Evolutionary conservation across 441 rosid species (phyloP).

Genomic region (Arabidopsis hybrid): DNA sequence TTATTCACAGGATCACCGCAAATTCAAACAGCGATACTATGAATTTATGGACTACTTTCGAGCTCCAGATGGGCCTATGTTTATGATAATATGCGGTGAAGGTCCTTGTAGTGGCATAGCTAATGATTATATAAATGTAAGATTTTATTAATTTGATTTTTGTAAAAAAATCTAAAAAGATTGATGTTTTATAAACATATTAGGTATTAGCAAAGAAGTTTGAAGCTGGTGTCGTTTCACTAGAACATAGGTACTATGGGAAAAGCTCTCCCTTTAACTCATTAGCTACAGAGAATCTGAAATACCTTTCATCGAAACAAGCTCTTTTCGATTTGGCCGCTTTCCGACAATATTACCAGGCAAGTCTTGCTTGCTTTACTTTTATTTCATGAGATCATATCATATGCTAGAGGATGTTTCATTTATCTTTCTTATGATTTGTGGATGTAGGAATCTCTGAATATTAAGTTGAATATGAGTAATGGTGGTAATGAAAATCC

Average conservation of each 20-base stretch:
- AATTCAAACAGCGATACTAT: constrained; percentile 78
- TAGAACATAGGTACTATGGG: constrained; percentile 97
- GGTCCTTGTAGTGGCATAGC: constrained; percentile 71
- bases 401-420: neutral
- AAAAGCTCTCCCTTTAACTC: constrained; percentile 82
- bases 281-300: constrained; percentile 66
- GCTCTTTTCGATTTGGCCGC: constrained; percentile 88
- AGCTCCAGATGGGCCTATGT: constrained; percentile 77
- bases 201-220: constrained; percentile 93
- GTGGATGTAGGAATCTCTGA: constrained; percentile 61
- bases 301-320: constrained; percentile 88
- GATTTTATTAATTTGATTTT: constrained; percentile 1
- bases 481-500: constrained; percentile 55
- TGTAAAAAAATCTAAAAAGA: neutral
- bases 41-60: constrained; percentile 76
- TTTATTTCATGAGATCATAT: constrained; percentile 37
- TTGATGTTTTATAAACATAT: constrained; percentile 20
- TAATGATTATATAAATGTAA: constrained; percentile 80
- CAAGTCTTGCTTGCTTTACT: constrained; percentile 19
- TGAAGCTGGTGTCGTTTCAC: constrained; percentile 90
- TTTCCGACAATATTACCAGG: constrained; percentile 87
- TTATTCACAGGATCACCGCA: constrained; percentile 65
- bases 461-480: constrained; percentile 61
- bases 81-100: constrained; percentile 87
- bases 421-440: neutral